Conservation (phyloP, 1,284 basidiomycete genomes). For the Waitea zeae region DNA sequence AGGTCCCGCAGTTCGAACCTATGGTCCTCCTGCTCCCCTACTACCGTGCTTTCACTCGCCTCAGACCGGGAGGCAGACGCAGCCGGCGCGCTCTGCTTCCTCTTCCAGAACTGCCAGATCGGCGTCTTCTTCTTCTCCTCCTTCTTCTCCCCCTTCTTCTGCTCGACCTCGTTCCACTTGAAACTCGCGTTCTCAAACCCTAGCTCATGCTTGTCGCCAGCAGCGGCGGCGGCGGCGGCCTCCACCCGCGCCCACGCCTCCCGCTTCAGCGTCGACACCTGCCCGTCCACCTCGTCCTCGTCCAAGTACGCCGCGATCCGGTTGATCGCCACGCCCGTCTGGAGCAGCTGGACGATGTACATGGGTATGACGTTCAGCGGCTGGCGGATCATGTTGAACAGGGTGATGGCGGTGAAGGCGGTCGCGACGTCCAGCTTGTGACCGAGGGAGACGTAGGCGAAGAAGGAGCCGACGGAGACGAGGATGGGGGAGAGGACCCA, state of each 20-base stretch:
- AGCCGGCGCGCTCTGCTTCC: conserved; percentile 67
- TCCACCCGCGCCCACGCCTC: conserved; percentile 9
- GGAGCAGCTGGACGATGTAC: conserved; percentile 45
- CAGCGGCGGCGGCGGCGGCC: conserved; percentile 8
- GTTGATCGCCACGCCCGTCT: conserved; percentile 62
- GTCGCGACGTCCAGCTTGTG: conserved; percentile 46
- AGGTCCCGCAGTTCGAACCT: conserved; percentile 52
- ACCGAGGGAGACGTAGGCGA: conserved; percentile 39
- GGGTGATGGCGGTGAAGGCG: conserved; percentile 60
- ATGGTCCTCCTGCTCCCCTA: conserved; percentile 18
- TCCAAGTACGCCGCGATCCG: conserved; percentile 69
- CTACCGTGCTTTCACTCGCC: conserved; percentile 9
- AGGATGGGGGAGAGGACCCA: conserved; percentile 53
- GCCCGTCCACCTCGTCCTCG: conserved; percentile 53
- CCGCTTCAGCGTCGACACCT: conserved; percentile 19
- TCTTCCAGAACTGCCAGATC: conserved; percentile 44
- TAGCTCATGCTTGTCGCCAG: conserved; percentile 24
- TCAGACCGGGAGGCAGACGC: conserved; percentile 12
- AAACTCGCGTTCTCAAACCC: conserved; percentile 50
- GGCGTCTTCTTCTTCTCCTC: conserved; percentile 10
- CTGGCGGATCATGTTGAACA: conserved; percentile 54
- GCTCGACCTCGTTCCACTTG: conserved; percentile 45
- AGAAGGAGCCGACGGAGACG: conserved; percentile 54
- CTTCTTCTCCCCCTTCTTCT: conserved; percentile 15
- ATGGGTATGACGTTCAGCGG: conserved; percentile 58